Base-by-base conservation (phyloP, 257 asterid genomes). In the Przewalskia tangutica region DNA sequence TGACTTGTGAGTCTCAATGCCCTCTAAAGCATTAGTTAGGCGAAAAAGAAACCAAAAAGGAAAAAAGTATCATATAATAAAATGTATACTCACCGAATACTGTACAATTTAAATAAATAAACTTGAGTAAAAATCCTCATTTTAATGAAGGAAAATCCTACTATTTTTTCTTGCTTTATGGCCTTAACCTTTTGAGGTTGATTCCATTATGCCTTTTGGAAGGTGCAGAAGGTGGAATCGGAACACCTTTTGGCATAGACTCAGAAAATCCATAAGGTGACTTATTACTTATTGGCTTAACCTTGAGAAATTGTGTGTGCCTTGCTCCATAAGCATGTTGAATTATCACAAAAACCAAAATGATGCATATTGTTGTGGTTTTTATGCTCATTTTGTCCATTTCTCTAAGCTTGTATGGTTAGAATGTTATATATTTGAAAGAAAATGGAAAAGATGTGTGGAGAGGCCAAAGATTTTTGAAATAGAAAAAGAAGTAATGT, bases 221-320 rank as follows among this genome's bases (percentile, higher is more conserved):
- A 56, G 98, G 97, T 42, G 85, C 93, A 3, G 97, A 94, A 10
- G 97, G 97, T 51, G 98, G 97, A n/a, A 92, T 84, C 0, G 97
- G 97, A 13, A 85, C 84, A 82, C 93, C 95, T 88, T 90, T 92
- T 0, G 97, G 97, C 88, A 94, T 77, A 73, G 76, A 89, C 20
- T 89, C 95, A 9, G n/a, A 84, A 64, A 91, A 85, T n/a, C n/a
- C 51, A 18, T 75, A 42, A 3, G 84, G 81, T 81, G 86, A 60
- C n/a, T 23, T 63, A 13, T 18, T 83, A 8, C 10, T 63, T 38
- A 42, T 76, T 6, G 86, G 86, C 82, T 73, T 86, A 1, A 86
- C 82, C 84, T 90, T 90, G 70, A 86, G 66, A 14, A 89, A 88
- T 23, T 90, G 87, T 63, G 94, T 82, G 75, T 89, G 93, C 34